Conservation (phyloP, 1,284 basidiomycete species). For the Tylopilus orsonianus region DNA sequence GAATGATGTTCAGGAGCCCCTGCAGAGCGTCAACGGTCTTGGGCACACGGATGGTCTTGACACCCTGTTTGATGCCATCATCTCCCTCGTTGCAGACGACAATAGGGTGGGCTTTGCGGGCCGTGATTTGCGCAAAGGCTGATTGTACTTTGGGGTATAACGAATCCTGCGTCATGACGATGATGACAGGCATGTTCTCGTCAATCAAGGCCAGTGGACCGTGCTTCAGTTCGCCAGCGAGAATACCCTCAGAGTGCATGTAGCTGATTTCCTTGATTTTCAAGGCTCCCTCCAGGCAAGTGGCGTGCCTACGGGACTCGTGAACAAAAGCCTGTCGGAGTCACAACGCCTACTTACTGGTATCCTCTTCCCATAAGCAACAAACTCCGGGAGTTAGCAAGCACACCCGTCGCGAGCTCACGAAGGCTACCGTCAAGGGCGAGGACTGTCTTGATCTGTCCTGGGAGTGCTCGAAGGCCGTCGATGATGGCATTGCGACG, state of each 20-base stretch:
- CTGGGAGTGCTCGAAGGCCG: conserved; percentile 87
- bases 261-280: conserved; percentile 99
- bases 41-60: conserved; percentile 90
- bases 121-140: conserved; percentile 94
- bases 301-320: conserved; percentile 64
- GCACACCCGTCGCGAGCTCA: conserved; percentile 78
- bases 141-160: conserved; percentile 98
- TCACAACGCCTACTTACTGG: conserved; percentile 57
- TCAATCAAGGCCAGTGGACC: conserved; percentile 97
- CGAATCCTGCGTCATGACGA: conserved; percentile 99
- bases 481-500: conserved; percentile 94
- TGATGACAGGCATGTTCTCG: conserved; percentile 97
- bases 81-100: conserved; percentile 97
- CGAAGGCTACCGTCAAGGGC: conserved; percentile 80
- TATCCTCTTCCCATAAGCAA: conserved; percentile 98
- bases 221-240: conserved; percentile 98
- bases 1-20: conserved; percentile 95
- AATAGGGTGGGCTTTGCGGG: conserved; percentile 94
- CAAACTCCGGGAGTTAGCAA: conserved; percentile 83
- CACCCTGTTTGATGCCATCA: conserved; percentile 70
- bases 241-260: conserved; percentile 91
- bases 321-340: conserved; percentile 1
- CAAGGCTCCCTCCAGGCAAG: conserved; percentile 96
- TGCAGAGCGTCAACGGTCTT: conserved; percentile 94
- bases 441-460: conserved; percentile 88